Conservation (phyloP, 2,329 filamentous ascomycete species). For the Apiospora koreana region DNA sequence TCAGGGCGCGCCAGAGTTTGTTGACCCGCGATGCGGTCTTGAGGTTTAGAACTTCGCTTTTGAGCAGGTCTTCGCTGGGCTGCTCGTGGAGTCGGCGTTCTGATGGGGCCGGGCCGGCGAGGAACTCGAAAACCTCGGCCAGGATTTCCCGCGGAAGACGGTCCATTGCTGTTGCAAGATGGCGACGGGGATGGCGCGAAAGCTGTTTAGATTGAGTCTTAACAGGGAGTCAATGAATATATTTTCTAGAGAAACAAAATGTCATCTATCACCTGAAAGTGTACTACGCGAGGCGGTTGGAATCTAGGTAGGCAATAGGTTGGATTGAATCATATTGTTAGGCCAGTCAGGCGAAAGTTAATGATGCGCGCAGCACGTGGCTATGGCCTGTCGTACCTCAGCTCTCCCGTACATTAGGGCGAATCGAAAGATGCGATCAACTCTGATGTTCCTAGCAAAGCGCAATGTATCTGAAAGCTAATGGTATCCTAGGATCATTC, state of each 20-base stretch:
- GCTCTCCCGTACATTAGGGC: not conserved
- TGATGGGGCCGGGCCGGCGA: conserved; percentile 53
- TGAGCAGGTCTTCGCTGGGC: conserved; percentile 45
- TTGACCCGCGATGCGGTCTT: conserved; percentile 59
- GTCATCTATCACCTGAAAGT: no score
- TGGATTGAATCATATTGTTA: not conserved
- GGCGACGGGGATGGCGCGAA: no score
- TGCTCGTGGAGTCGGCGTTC: conserved; percentile 48
- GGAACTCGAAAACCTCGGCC: conserved; percentile 55
- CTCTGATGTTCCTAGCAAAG: not conserved
- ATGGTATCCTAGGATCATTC: not conserved
- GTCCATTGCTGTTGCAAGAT: conserved; percentile 23
- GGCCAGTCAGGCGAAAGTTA: not conserved
- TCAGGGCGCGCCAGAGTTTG: conserved; percentile 51
- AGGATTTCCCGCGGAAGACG: conserved; percentile 63
- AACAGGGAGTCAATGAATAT: no score
- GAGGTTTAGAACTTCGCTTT: conserved; percentile 40
- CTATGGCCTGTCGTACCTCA: not conserved
- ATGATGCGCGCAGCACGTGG: not conserved
- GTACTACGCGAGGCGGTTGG: not conserved
- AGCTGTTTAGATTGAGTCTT: no score
- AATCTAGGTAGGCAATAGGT: conserved; percentile 12
- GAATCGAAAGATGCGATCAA: not conserved
- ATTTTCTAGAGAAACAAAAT: not conserved
- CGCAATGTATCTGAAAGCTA: no score